Conservation (phyloP, 2,329 filamentous ascomycete species). For the Ustulina deusta region DNA sequence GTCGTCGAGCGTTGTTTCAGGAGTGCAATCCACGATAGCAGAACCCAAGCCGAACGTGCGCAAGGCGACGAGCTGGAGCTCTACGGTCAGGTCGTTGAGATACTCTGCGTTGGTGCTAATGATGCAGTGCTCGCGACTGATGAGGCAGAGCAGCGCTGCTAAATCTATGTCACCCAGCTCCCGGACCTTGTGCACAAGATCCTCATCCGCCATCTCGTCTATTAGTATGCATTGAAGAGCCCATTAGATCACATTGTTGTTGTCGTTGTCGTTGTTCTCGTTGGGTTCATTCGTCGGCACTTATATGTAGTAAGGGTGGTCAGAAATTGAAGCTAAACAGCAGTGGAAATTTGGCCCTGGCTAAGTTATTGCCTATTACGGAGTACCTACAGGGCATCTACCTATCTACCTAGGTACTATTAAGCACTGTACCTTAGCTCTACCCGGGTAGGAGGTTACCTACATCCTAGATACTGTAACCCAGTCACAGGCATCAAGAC, state of each 20-base stretch:
- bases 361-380: no score
- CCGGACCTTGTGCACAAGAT: slow-evolving; percentile 76
- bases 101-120: slow-evolving; percentile 76
- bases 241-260: slow-evolving; percentile 41
- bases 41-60: slow-evolving; percentile 79
- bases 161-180: slow-evolving; percentile 88
- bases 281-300: background rate
- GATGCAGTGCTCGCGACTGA: slow-evolving; percentile 87
- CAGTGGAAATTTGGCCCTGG: background rate
- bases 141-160: slow-evolving; percentile 83
- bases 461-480: background rate
- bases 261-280: background rate
- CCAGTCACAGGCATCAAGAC: no score
- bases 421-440: no score
- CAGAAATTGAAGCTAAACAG: background rate
- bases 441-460: background rate
- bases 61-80: slow-evolving; percentile 77
- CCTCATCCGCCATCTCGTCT: slow-evolving; percentile 68
- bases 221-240: slow-evolving; percentile 26
- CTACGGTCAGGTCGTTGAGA: slow-evolving; percentile 76
- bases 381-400: no score
- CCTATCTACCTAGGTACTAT: no score
- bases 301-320: background rate
- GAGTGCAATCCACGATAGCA: slow-evolving; percentile 77
- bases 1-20: slow-evolving; percentile 81